Conservation (phyloP, 345 rosid species). For the Orychophragmus violaceus region DNA sequence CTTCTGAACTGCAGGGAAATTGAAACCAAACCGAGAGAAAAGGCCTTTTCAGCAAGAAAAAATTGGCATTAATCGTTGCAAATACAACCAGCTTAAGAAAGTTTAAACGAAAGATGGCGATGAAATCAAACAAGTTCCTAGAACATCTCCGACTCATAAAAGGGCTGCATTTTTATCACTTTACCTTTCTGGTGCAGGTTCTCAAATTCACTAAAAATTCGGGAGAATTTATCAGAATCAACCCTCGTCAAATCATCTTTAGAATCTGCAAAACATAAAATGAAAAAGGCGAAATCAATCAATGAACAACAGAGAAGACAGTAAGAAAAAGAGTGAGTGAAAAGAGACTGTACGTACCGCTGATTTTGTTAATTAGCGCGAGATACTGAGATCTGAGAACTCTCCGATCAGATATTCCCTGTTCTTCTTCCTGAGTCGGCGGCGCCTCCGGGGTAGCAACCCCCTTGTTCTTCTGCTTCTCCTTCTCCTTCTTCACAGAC, state of each 20-base stretch:
- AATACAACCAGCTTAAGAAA: not conserved
- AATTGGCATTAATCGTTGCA: not conserved
- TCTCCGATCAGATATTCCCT: slow-evolving; percentile 41
- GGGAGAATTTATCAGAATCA: slow-evolving; percentile 55
- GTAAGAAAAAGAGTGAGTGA: not conserved
- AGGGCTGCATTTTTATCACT: too few species aligned
- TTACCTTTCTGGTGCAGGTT: slow-evolving; percentile 60
- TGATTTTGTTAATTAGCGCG: slow-evolving; percentile 46
- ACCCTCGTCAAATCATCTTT: slow-evolving; percentile 58
- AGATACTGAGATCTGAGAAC: slow-evolving; percentile 73
- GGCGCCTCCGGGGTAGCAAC: not conserved
- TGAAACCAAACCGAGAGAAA: not conserved
- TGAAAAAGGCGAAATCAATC: not conserved
- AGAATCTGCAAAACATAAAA: slow-evolving; percentile 38
- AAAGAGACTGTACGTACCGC: slow-evolving; percentile 27
- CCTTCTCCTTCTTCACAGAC: slow-evolving; percentile 28
- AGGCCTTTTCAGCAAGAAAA: not conserved
- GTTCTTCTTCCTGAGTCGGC: slow-evolving; percentile 25
- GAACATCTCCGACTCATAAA: not conserved
- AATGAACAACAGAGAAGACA: not conserved
- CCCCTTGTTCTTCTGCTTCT: not conserved
- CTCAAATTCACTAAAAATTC: slow-evolving; percentile 58
- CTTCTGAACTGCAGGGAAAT: slow-evolving; percentile 45
- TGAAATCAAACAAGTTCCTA: not conserved
- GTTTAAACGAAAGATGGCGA: too few species aligned